Percentiles rank a stretch among this genome's conserved stretches.
Conservation (phyloP, 768 basidiomycete species). For the Pholiota conissans region DNA sequence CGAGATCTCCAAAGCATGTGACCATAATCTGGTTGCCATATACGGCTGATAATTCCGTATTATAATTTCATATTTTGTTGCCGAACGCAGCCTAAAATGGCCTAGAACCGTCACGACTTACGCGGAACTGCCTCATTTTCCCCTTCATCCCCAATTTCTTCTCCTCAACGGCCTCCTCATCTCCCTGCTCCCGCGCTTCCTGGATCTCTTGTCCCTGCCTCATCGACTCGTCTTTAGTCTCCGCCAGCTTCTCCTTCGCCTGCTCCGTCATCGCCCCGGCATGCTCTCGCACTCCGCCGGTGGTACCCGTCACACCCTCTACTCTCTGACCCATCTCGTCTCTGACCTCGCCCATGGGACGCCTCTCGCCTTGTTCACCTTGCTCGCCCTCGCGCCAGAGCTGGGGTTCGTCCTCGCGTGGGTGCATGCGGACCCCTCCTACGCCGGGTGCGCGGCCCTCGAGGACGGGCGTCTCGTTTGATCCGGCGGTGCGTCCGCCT, state of each 20-base stretch:
- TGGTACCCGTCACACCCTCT: constrained; percentile 76
- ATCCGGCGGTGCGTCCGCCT: constrained; percentile 31
- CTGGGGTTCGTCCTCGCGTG: constrained; percentile 43
- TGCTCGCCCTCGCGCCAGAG: constrained; percentile 34
- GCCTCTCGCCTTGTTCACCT: constrained; percentile 33
- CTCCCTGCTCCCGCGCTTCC: background rate
- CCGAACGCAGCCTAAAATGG: too few relatives aligned
- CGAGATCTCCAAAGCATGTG: too few relatives aligned
- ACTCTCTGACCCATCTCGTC: constrained; percentile 52
- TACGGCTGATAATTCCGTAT: too few relatives aligned
- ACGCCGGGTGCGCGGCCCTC: constrained; percentile 34
- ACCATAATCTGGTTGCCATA: too few relatives aligned
- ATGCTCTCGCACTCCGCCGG: too few relatives aligned
- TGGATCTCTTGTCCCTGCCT: background rate
- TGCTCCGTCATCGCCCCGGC: background rate
- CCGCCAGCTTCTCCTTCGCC: constrained; percentile 7
- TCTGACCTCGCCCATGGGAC: constrained; percentile 22
- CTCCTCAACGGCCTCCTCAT: constrained; percentile 16
- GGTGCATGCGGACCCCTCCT: constrained; percentile 41
- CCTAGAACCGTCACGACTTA: constrained; percentile 40
- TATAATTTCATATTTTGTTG: too few relatives aligned
- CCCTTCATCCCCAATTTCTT: constrained; percentile 36
- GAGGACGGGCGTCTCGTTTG: constrained; percentile 33
- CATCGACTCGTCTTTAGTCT: constrained; percentile 5
- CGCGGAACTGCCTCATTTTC: constrained; percentile 35